Base-by-base conservation (phyloP, 1,284 basidiomycete species). In the Tetrapyrgos nigripes region DNA sequence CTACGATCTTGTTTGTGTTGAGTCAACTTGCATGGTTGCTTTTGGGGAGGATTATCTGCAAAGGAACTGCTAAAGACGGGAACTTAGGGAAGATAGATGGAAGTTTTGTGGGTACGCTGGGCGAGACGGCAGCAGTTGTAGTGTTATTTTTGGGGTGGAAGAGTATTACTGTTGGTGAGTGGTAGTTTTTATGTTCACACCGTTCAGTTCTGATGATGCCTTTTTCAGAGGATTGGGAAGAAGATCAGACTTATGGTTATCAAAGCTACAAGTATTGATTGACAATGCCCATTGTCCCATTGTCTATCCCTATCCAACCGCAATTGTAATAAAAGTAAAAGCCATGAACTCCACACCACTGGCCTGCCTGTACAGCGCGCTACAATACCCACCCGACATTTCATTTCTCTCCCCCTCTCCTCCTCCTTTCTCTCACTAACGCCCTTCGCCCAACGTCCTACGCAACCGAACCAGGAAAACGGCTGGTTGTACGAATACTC, bases 161-260 rank as follows among this genome's bases (percentile, higher is more conserved):
- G 70, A 87, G 87, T 69, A 93, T 93, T 64, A 93, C 91, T 17
- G 92, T 93, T 84, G 87, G 91, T 93, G 60, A 64, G 87, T 33
- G 8, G 31, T 8, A 33, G 14, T 33, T 33, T 14, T 33, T 33
- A 8, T 33, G 31, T 14, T 33, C 9, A 33, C 14, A 8, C 31
- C 14, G 31, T 33, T 33, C 14, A 8, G 9, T 33, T 33, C 8
- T 33, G 9, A 14, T 33, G 9, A 40, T 40, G 6, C 19, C n/a
- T 40, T 40, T n/a, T 40, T 5, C 37, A 40, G 37, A 40, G 37
- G 37, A 40, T 40, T 40, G 37, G 37, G 37, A 40, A 5, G 37
- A 40, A 40, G 37, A 40, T 14, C 31, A 33, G 19, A 4, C 37
- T 11, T 40, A 6, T 6, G n/a, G n/a, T n/a, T 40, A 40, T 40